phyloP scores from a whole-genome alignment of 2,329 filamentous ascomycete genomes.

The Epichloe brachyelytri region DNA sequence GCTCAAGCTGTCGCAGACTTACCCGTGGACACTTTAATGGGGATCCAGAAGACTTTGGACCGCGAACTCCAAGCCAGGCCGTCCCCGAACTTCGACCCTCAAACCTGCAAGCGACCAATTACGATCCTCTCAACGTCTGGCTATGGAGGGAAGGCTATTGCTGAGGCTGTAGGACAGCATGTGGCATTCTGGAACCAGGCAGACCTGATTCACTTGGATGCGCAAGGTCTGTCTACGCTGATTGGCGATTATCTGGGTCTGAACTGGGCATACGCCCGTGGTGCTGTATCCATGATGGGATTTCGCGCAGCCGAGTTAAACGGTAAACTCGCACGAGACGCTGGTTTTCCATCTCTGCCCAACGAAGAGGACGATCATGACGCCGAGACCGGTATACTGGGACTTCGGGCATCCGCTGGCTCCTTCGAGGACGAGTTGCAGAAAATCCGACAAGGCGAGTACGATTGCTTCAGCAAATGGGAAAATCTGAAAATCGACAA shows the following conservation, averaged over 20 bases:
- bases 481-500: constrained; percentile 48
- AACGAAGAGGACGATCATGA: constrained; percentile 23
- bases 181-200: constrained; percentile 49
- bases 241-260: constrained; percentile 59
- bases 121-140: constrained; percentile 25
- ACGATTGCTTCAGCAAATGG: constrained; percentile 35
- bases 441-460: constrained; percentile 26
- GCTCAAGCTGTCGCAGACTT: constrained; percentile 24
- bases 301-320: constrained; percentile 43
- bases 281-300: constrained; percentile 39
- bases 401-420: constrained; percentile 14
- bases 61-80: constrained; percentile 18
- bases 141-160: constrained; percentile 24
- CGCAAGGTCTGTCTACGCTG: constrained; percentile 57
- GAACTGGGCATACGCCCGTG: constrained; percentile 33
- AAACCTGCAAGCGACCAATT: constrained; percentile 24
- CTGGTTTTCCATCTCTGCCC: constrained; percentile 21
- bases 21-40: constrained; percentile 20
- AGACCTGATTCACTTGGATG: constrained; percentile 55
- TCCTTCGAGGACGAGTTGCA: constrained; percentile 31
- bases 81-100: constrained; percentile 19
- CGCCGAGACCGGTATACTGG: constrained; percentile 19
- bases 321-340: constrained; percentile 36
- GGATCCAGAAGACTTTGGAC: constrained; percentile 15
- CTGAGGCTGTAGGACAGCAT: constrained; percentile 43